Conservation (phyloP, 768 basidiomycete genomes). For the Podaxis sp. region DNA sequence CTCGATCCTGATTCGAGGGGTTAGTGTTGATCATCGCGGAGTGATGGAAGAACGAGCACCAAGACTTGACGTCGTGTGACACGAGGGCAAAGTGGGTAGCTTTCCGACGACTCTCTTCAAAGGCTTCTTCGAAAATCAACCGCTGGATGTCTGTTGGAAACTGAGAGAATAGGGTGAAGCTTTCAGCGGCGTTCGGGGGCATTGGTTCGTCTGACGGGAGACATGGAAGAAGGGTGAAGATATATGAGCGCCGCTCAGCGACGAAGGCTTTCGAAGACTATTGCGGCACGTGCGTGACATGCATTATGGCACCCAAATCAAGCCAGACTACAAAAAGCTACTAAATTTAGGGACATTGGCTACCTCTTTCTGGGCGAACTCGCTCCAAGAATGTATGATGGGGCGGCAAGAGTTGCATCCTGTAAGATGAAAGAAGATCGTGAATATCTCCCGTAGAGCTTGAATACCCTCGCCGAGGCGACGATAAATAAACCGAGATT, state of each 20-base stretch:
- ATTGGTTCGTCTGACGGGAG: not conserved
- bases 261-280: not conserved
- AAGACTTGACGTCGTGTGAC: conserved; percentile 9
- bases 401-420: not conserved
- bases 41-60: not conserved
- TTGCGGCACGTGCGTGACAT: not conserved
- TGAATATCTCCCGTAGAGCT: conserved; percentile 2
- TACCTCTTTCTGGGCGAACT: not conserved
- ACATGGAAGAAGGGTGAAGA: not conserved
- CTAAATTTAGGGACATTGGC: conserved; percentile 3
- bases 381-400: not conserved
- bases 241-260: not conserved
- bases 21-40: not conserved
- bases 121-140: conserved; percentile 12
- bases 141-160: conserved; percentile 9
- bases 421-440: not conserved
- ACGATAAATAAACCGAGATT: not conserved
- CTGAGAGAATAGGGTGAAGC: not conserved
- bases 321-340: not conserved
- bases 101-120: conserved; percentile 3
- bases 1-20: conserved; percentile 7
- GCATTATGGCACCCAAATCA: not conserved
- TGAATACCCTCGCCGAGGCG: conserved; percentile 2
- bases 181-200: not conserved
- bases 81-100: conserved; percentile 7